Conservation (phyloP, 2,329 filamentous ascomycete species). For the Alternaria brassicae region DNA sequence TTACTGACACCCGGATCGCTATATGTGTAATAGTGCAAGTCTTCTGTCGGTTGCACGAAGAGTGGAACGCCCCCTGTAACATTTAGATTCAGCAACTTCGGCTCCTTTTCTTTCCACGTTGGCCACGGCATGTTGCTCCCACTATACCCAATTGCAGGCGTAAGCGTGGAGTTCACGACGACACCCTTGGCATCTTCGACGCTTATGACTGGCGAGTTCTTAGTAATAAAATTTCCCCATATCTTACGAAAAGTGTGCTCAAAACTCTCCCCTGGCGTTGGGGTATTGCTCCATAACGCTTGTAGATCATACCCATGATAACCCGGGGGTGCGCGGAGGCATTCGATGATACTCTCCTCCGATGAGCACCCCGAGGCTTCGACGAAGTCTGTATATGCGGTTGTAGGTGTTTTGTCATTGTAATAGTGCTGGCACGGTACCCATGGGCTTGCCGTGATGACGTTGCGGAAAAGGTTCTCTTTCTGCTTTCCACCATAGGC, state of each 20-base stretch:
- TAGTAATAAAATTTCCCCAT: conserved; percentile 44
- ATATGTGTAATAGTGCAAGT: conserved; percentile 40
- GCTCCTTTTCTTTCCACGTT: conserved; percentile 27
- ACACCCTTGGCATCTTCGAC: conserved; percentile 38
- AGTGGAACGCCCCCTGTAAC: conserved; percentile 37
- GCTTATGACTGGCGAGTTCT: conserved; percentile 37
- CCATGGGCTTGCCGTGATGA: conserved; percentile 46
- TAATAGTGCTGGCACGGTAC: conserved; percentile 42
- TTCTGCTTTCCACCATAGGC: conserved; percentile 50
- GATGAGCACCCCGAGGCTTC: conserved; percentile 37
- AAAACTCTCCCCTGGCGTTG: conserved; percentile 35
- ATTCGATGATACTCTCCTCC: conserved; percentile 35
- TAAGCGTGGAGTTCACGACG: conserved; percentile 31
- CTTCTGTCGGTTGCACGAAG: conserved; percentile 24
- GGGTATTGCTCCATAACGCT: conserved; percentile 38
- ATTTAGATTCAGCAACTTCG: conserved; percentile 38
- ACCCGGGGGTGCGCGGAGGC: conserved; percentile 35
- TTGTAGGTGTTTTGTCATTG: conserved; percentile 41
- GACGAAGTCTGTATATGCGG: conserved; percentile 39
- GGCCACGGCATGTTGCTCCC: conserved; percentile 38
- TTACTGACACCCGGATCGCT: conserved; percentile 44
- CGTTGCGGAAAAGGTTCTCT: conserved; percentile 41
- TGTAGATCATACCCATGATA: conserved; percentile 46
- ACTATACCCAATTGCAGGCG: conserved; percentile 19
- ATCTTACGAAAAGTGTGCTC: conserved; percentile 45